Conservation (phyloP, 805 yeast species). For the Nakazawaea peltata region DNA sequence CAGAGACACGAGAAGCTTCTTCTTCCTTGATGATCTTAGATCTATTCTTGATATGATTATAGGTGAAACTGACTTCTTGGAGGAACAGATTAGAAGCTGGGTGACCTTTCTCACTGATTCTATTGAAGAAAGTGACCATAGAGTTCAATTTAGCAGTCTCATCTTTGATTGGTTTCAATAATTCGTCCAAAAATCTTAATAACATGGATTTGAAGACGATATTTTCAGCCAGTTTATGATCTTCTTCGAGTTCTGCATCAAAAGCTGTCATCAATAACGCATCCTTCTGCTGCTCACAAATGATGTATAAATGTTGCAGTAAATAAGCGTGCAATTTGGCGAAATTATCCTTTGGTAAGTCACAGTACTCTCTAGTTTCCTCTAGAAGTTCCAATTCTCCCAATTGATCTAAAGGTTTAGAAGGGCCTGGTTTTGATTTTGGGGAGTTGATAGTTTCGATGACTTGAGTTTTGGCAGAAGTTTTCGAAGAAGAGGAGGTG, state of each 20-base stretch:
- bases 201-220: slow-evolving; percentile 76
- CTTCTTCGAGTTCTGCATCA: slow-evolving; percentile 64
- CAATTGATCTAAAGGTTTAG: slow-evolving; percentile 24
- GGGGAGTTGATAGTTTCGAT: slow-evolving; percentile 23
- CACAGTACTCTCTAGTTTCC: slow-evolving; percentile 59
- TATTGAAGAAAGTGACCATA: slow-evolving; percentile 59
- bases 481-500: slow-evolving; percentile 12
- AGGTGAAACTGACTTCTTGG: slow-evolving; percentile 69
- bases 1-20: slow-evolving; percentile 23
- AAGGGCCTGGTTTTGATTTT: slow-evolving; percentile 14
- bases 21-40: slow-evolving; percentile 61
- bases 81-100: slow-evolving; percentile 67
- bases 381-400: slow-evolving; percentile 51
- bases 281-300: slow-evolving; percentile 82
- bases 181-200: slow-evolving; percentile 48
- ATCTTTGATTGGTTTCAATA: slow-evolving; percentile 17
- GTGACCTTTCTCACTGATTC: slow-evolving; percentile 40
- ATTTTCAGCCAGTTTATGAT: slow-evolving; percentile 45
- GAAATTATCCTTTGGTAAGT: slow-evolving; percentile 41
- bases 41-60: slow-evolving; percentile 65
- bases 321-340: slow-evolving; percentile 44
- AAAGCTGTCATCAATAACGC: slow-evolving; percentile 90
- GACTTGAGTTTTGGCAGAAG: slow-evolving; percentile 11
- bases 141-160: slow-evolving; percentile 24
- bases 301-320: slow-evolving; percentile 54